Conservation (phyloP, 2,329 filamentous ascomycete genomes). For the Chaetomiaceae sp. region DNA sequence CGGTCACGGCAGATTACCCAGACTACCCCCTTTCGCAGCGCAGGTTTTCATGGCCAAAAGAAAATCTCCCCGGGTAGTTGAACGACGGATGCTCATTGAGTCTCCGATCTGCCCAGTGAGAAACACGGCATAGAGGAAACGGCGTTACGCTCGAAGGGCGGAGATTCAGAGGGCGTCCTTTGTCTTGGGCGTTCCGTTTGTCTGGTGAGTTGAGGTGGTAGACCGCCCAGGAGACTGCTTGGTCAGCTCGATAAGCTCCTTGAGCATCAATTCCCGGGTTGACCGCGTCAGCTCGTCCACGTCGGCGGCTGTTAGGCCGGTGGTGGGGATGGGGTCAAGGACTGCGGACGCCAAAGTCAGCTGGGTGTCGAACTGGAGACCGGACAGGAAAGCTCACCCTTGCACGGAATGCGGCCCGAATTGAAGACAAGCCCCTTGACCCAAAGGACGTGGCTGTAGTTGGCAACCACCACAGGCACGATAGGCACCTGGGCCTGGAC, state of each 20-base stretch:
- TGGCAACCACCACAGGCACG: constrained; percentile 75
- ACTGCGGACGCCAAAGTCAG: constrained; percentile 42
- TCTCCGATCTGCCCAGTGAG: too few species aligned
- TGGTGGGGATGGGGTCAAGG: constrained; percentile 72
- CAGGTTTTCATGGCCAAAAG: too few species aligned
- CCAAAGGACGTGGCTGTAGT: constrained; percentile 69
- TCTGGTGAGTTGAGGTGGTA: constrained; percentile 21
- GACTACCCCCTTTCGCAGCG: too few species aligned
- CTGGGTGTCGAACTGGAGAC: background rate
- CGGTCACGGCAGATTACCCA: background rate
- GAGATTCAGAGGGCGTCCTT: background rate
- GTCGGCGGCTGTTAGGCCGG: constrained; percentile 64
- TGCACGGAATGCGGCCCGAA: constrained; percentile 65
- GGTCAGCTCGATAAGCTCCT: constrained; percentile 52
- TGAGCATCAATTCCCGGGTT: constrained; percentile 70
- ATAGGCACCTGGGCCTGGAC: constrained; percentile 91
- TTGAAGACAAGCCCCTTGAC: constrained; percentile 60
- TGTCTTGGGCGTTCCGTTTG: constrained; percentile 27
- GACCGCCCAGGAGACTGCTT: constrained; percentile 42
- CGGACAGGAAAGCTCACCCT: constrained; percentile 44
- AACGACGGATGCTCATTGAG: too few species aligned
- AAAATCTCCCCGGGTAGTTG: too few species aligned
- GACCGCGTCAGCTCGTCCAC: constrained; percentile 66
- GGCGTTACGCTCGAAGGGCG: too few species aligned
- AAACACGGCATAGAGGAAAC: too few species aligned